Evolutionary conservation across 179 eudicot genomes (phyloP).

Genomic region (Beta macrorhiza): DNA sequence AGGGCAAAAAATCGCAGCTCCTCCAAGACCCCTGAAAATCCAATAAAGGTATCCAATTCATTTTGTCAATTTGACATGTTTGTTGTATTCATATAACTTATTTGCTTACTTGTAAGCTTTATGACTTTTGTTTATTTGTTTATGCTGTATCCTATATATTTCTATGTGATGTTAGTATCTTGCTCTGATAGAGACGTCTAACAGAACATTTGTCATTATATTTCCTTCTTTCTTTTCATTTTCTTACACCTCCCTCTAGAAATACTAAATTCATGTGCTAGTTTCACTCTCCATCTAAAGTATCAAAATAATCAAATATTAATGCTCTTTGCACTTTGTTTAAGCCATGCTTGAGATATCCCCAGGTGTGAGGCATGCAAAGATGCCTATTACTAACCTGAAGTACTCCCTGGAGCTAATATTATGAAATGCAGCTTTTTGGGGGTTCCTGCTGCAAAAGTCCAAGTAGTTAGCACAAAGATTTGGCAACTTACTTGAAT

Average conservation of each 20-base stretch:
- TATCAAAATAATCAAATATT: neutral
- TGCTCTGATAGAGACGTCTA: neutral
- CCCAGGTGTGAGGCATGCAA: neutral
- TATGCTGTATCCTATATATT: neutral
- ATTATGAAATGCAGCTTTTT: too few relatives aligned
- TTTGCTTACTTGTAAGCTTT: neutral
- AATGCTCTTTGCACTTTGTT: neutral
- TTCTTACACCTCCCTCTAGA: neutral
- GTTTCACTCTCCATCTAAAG: neutral
- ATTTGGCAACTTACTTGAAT: too few relatives aligned
- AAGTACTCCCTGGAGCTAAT: neutral
- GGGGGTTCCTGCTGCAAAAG: neutral
- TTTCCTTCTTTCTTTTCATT: neutral
- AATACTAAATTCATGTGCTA: neutral
- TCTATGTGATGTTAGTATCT: neutral
- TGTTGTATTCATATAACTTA: neutral
- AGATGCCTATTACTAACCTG: neutral
- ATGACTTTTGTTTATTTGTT: neutral
- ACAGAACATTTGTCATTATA: neutral
- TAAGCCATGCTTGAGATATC: neutral
- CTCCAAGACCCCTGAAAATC: slow-evolving; percentile 96
- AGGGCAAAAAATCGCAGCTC: slow-evolving; percentile 87
- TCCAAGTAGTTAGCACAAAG: neutral
- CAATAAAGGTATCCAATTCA: slow-evolving; percentile 67
- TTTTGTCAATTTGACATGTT: neutral